Evolutionary conservation across 345 rosid genomes (phyloP), one percentile per base, ranked within the genome.

Genomic region (Salix exigua): DNA sequence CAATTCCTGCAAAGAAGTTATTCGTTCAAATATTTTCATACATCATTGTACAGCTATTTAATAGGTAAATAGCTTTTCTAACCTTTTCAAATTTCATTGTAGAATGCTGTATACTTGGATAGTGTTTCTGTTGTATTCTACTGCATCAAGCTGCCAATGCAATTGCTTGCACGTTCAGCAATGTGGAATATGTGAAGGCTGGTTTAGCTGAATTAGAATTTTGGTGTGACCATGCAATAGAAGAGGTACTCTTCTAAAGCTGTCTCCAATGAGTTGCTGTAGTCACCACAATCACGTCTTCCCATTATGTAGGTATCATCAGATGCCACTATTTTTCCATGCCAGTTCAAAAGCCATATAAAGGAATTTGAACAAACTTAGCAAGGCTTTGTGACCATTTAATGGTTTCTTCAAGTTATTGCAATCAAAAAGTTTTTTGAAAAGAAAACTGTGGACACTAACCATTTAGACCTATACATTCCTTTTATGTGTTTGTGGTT

Each of bases 141-240:
- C 23, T 7, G 13, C n/a, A 67, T 33, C 38, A 67, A 40, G 50
- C 28, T 58, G 71, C 16, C 63, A 66, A 58, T 28, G 2, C 33
- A 51, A 50, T 30, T 6, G 30, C 64, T 30, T 30, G 65, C 78
- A 70, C 79, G 23, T 82, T 78, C 64, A 70, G 76, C 40, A 71
- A 82, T 70, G 84, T 82, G 61, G 79, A 82, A 66, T 78, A 70
- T 46, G 81, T 82, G 69, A 82, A 82, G 71, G 37, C 79, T 25
- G 84, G 84, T 31, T 65, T 82, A 21, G 84, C 58, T 7, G 76
- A 74, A 61, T 61, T 82, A 66, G 84, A 82, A 50, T 42, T 63
- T 8, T 82, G 84, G 84, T 82, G 84, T 61, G 68, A 73, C 75
- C 75, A 70, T 38, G 81, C 73, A 33, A 77, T 55, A 23, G 73